Base-by-base conservation (phyloP, 2,329 filamentous ascomycete genomes). In the Xylariales sp. region DNA sequence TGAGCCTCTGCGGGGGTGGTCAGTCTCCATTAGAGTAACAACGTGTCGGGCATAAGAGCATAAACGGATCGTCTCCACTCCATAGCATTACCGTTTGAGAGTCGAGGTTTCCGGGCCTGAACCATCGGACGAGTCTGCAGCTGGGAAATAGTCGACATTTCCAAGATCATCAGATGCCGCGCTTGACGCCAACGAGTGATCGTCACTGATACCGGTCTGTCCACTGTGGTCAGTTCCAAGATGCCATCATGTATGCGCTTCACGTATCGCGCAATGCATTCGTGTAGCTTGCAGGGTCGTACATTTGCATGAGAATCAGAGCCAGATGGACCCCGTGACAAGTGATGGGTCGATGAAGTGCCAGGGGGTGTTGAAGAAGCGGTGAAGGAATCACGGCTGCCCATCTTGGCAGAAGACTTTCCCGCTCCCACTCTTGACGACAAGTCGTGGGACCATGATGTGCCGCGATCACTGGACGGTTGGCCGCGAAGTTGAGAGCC, bases 71-170 rank as follows among this genome's bases (percentile, higher is more conserved):
- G n/a, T n/a, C n/a, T 27, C 24, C 24, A 27, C 24, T 19, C 14
- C n/a, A 16, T 14, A 39, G 15, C 9, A 24, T 31, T 39, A 39
- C 36, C 36, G 36, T 14, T 39, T 39, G 18, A 39, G 22, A 16
- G 27, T 39, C 16, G 24, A 27, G 24, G 24, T 27, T 22, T 29
- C 36, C n/a, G 36, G 36, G 29, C 24, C 27, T n/a, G 36, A 29
- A 18, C 27, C 36, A 19, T 39, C 36, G 24, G 36, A 39, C 14
- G 36, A 39, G 27, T 39, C 36, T 19, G 29, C 36, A 11, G 36
- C 36, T 14, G 36, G 36, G 27, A 27, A 39, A n/a, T 39, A 39
- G 25, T 39, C 36, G 25, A 39, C 36, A 29, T 28, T 31, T n/a
- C 31, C 36, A 20, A 16, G 24, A 31, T 39, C 36, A 28, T 24